Conservation (phyloP, 495 filamentous ascomycete species). For the Aspergillus hancockii region DNA sequence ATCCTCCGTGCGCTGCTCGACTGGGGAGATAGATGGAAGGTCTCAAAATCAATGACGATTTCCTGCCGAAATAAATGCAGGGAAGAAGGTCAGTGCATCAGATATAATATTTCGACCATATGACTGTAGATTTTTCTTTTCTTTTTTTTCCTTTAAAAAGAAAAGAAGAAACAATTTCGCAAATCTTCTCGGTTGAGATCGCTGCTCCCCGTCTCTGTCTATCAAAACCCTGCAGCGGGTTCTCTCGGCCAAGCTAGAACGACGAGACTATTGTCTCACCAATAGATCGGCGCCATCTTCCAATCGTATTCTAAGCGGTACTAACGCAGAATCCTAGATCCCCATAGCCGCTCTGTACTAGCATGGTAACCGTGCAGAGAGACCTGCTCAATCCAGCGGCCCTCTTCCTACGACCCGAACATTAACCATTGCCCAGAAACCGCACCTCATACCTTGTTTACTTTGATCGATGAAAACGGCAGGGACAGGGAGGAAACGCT, state of each 20-base stretch:
- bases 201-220: neutral
- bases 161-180: too few species aligned
- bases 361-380: conserved; percentile 32
- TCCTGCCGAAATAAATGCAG: neutral
- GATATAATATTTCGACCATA: neutral
- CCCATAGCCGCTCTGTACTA: conserved; percentile 25
- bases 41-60: neutral
- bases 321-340: conserved; percentile 10
- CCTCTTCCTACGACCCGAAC: conserved; percentile 16
- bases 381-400: conserved; percentile 37
- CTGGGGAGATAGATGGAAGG: neutral
- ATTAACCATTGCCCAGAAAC: conserved; percentile 36
- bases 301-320: neutral
- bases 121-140: neutral
- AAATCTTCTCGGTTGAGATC: neutral
- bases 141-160: neutral
- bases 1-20: neutral
- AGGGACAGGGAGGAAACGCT: conserved; percentile 32
- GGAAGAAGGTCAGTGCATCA: neutral
- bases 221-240: neutral
- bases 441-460: conserved; percentile 42
- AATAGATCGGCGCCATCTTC: neutral
- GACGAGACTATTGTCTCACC: neutral
- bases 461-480: conserved; percentile 18
- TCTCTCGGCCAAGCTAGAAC: neutral